Percentiles rank a stretch among this genome's conserved stretches.
Conservation (phyloP, 352 stramenopile species). For the Globisporangium viniferum region DNA sequence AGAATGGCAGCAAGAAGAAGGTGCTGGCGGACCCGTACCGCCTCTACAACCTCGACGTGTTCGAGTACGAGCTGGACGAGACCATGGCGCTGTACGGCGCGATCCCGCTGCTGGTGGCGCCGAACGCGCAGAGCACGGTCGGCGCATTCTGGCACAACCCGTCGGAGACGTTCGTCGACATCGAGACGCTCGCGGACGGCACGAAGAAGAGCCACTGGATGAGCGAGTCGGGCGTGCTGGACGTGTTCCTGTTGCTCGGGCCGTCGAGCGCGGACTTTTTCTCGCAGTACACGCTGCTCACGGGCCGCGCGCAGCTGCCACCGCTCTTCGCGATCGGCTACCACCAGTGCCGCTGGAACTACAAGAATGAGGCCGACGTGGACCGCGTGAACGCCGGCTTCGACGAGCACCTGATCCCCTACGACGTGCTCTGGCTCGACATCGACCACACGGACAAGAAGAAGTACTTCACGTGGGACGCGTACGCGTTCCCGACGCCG, state of each 20-base stretch:
- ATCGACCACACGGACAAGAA: conserved; percentile 99
- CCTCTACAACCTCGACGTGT: conserved; percentile 99
- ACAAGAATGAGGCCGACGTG: conserved; percentile 97
- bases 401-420: conserved; percentile 97
- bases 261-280: conserved; percentile 82
- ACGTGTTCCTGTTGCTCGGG: conserved; percentile 95
- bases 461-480: conserved; percentile 97
- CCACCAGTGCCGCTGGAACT: conserved; percentile 99
- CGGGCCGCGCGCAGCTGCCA: conserved; percentile 89
- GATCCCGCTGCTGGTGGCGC: conserved; percentile 69
- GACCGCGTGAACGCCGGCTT: conserved; percentile 87
- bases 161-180: conserved; percentile 98
- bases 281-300: conserved; percentile 92
- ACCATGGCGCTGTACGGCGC: conserved; percentile 98
- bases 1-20: conserved; percentile 21
- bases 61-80: conserved; percentile 99
- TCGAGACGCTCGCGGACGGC: conserved; percentile 60
- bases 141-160: conserved; percentile 99
- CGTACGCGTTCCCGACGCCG: conserved; percentile 94
- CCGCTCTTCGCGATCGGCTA: conserved; percentile 97
- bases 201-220: conserved; percentile 91
- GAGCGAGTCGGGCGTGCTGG: conserved; percentile 94
- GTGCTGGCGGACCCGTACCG: conserved; percentile 94
- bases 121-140: conserved; percentile 71
- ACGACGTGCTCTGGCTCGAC: conserved; percentile 99